Base-by-base conservation (phyloP, 345 rosid species). In the Dovyalis caffra region DNA sequence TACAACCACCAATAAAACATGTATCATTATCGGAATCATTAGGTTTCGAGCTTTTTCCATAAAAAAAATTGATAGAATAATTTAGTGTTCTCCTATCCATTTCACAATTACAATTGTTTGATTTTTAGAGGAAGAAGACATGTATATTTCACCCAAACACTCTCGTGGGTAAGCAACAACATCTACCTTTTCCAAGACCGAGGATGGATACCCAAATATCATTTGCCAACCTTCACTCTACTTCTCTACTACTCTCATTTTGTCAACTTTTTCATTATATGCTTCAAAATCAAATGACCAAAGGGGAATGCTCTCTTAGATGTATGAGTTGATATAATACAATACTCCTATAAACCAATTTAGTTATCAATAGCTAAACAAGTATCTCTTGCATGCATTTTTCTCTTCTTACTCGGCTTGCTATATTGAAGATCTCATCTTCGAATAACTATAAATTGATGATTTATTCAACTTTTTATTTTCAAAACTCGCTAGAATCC, bases 1-100 rank as follows among this genome's bases (percentile, higher is more conserved):
- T 72, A 72, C 80, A 77, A 18, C 80, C 72, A 66, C 67, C 95
- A 72, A 85, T 87, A 37, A 95, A 93, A 81, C 77, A 73, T 74
- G 57, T 64, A 45, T 72, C 76, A 40, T 6, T 57, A 23, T 65
- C 68, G 40, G 68, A 71, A 66, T 23, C 81, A 78, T 67, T 61
- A 68, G 81, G 64, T 66, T 77, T 80, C 60, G 72, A 74, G 73
- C 74, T 77, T 81, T 76, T 81, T 60, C 83, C 77, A 71, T 71
- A 68, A 45, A 72, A 82, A 75, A 74, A 71, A 72, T 71, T 35
- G 2, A 62, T 33, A 21, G 4, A 32, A 69, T 47, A 68, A 33
- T 20, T 26, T 40, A 43, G 68, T n/a, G 18, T 45, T 20, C 33
- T 47, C 72, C 78, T 56, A 38, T 23, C 23, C 65, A 37, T 7